Base-by-base conservation (phyloP, 345 rosid species). In the Sonneratia alba region DNA sequence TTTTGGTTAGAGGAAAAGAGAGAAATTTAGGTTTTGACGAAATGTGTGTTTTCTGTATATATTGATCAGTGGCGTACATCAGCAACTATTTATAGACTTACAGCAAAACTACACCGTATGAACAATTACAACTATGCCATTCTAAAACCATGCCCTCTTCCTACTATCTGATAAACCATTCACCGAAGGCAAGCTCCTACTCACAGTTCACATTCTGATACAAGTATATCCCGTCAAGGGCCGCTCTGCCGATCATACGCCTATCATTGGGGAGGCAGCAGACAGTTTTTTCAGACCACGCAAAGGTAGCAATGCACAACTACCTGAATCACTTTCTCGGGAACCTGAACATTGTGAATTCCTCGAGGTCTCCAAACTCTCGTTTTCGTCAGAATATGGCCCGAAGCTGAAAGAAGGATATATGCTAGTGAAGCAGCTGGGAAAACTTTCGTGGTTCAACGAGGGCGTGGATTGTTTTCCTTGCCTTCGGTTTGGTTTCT, bases 391-490 rank as follows among this genome's bases (percentile, higher is more conserved):
- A 37, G 97, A 91, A 72, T 87, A 94, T 37, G 98, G 97, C 74
- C 83, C 89, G 34, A 94, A 94, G 80, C 73, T 94, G 83, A 91
- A 86, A 80, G 97, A 94, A 84, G 98, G 97, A 36, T 94, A 87
- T 74, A 84, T 94, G 40, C 81, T 81, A 80, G 98, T 83, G 71
- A 91, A 85, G 75, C 89, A 91, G 81, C 67, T 91, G 57, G 73
- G 89, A 15, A 74, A 83, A 32, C 75, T 79, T 68, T 70, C 78
- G 0, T 72, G 73, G 2, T 77, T 68, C 57, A 86, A 71, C 22
- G 74, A 67, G 69, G 70, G 73, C 21, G 53, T 72, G 38, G 80
- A 81, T 62, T 86, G 89, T 71, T 80, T 74, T 66, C 82, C 85
- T 32, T 85, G 83, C 51, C 77, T 70, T 16, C 87, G 85, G 85